Evolutionary conservation across 2,329 filamentous ascomycete genomes (phyloP), one percentile per base, ranked within the genome.

Genomic region (Cordyceps pruinosa): DNA sequence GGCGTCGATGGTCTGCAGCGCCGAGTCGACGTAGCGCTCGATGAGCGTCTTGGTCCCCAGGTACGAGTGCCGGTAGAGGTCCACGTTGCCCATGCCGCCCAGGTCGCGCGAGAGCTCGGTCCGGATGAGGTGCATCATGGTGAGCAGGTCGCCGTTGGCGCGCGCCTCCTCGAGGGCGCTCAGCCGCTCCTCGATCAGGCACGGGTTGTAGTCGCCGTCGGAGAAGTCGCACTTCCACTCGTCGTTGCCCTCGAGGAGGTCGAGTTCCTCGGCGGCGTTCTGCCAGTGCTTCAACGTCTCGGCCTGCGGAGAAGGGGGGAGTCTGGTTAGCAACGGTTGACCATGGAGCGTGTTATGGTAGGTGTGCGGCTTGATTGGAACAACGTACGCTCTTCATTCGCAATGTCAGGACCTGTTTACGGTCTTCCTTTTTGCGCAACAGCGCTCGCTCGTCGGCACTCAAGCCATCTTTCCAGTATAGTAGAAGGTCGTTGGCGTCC

Each of bases 1-100:
- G 0, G 84, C 79, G 7, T 85, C 77, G 59, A 97, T 86, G 0
- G 90, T 90, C 58, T 85, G 79, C 30, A 91, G 74, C 1, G 89
- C 86, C 1, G 89, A 90, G 50, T 88, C 83, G 60, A 96, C 92
- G 65, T 97, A 97, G 34, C 83, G 79, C 72, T 97, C 92, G 60
- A 96, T 93, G 61, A 96, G 73, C 59, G 81, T 78, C 73, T 97
- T 97, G 9, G 92, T 96, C 5, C 92, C 93, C 15, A 90, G 81
- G 66, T 94, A 86, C 0, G 88, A 89, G 68, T 94, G 89, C 56
- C 86, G 86, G 73, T 97, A 97, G 2, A 97, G 78, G 53, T 85
- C 81, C 42, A 87, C 80, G 66, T 91, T 88, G 60, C 89, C 90
- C 87, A 97, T 96, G 52, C 88, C 88, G 8, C 90, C 92, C 10